A percentile compares a stretch with the other conserved stretches of the same genome.
Conservation (phyloP, 176 grass and related monocot species). For the Tillandsia fasciculata region DNA sequence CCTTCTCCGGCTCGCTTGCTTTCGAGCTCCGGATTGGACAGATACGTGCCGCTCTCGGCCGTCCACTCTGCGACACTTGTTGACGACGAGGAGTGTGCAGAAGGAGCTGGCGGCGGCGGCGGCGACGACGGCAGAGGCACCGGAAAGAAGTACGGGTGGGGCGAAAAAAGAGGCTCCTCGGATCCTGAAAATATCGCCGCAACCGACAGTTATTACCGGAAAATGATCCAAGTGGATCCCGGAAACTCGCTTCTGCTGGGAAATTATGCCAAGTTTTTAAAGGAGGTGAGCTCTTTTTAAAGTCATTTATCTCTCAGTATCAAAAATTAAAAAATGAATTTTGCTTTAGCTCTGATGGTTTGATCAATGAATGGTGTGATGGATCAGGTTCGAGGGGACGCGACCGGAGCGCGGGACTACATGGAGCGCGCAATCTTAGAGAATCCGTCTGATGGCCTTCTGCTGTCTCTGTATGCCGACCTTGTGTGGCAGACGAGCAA, state of each 20-base stretch:
- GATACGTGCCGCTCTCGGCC: neutral
- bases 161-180: too few relatives aligned
- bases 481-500: slow-evolving; percentile 51
- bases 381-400: slow-evolving; percentile 24
- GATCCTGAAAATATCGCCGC: neutral
- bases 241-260: slow-evolving; percentile 38
- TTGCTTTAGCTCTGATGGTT: neutral
- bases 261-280: slow-evolving; percentile 57
- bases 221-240: slow-evolving; percentile 42
- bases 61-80: neutral
- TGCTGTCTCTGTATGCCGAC: slow-evolving; percentile 46
- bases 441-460: slow-evolving; percentile 26
- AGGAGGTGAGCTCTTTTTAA: slow-evolving; percentile 8
- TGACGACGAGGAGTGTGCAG: neutral
- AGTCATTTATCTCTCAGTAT: neutral
- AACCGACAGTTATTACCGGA: slow-evolving; percentile 31
- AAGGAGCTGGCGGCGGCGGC: slow-evolving; percentile 12
- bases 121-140: neutral
- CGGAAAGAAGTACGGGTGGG: neutral
- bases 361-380: too few relatives aligned
- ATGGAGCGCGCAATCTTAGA: slow-evolving; percentile 55
- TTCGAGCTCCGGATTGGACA: slow-evolving; percentile 39
- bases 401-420: slow-evolving; percentile 31
- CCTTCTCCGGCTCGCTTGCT: slow-evolving; percentile 26
- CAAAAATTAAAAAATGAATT: neutral